A percentile compares a stretch with the other conserved stretches of the same genome.
Conservation (phyloP, 202 grass and related monocot species). For the Alloteropsis angusta region DNA sequence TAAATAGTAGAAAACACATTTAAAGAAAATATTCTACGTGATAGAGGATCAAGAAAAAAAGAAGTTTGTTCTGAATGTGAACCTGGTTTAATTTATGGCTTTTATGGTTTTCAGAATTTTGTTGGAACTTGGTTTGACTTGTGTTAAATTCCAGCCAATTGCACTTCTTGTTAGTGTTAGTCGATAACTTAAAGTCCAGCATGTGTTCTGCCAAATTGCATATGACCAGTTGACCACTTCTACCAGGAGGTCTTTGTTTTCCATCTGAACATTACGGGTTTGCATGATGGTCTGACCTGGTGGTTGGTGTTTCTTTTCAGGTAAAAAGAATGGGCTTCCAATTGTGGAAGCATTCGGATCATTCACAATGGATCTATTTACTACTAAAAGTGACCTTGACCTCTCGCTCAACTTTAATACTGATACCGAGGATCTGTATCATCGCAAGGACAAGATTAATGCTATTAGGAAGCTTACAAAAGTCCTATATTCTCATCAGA, state of each 20-base stretch:
- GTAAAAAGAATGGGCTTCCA: conserved; percentile 45
- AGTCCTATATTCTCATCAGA: conserved; percentile 47
- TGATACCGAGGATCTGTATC: conserved; percentile 26
- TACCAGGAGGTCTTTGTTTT: background rate
- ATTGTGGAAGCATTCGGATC: conserved; percentile 80
- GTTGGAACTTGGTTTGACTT: background rate
- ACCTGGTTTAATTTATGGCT: background rate
- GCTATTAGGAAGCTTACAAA: conserved; percentile 58
- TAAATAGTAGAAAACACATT: background rate
- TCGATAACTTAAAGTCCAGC: no score
- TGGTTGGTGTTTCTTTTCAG: conserved; percentile 36
- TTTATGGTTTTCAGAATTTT: background rate
- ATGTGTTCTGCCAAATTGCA: background rate
- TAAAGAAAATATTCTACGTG: background rate
- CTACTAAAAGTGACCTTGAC: conserved; percentile 80
- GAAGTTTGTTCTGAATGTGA: background rate
- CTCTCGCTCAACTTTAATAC: conserved; percentile 81
- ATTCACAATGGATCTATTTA: conserved; percentile 96
- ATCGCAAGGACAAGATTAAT: conserved; percentile 54
- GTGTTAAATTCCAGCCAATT: background rate
- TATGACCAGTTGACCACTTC: background rate
- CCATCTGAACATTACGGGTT: conserved; percentile 6
- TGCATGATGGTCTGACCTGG: background rate
- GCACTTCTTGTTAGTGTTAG: background rate
- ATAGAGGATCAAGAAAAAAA: background rate